Base-by-base conservation (phyloP, 352 stramenopile genomes). In the Phytophthora boehmeriae region DNA sequence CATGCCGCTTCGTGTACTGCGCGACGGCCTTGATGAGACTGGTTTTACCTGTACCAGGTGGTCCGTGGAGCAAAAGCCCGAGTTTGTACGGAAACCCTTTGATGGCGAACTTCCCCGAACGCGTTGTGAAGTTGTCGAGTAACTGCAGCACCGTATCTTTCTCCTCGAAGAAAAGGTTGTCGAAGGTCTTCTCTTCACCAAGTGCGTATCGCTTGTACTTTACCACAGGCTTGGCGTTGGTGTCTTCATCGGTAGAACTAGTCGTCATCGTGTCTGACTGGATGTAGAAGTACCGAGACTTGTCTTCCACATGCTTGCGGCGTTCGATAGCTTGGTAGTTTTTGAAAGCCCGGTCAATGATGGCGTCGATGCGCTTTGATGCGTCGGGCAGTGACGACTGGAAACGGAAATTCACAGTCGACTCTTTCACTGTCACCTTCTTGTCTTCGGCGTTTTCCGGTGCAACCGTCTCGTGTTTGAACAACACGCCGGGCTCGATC, bases 81-180 rank as follows among this genome's bases (percentile, higher is more conserved):
- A 81, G 78, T 68, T 97, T 97, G 76, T 96, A 86, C 20, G 91
- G 91, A 43, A 93, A 97, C 8, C 90, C 88, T 27, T 70, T 63
- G 73, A 97, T 94, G 14, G 72, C 75, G 55, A 95, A 97, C 69
- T 94, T 95, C 36, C 88, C 88, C 17, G 27, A 66, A 49, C 69
- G 79, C 34, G 49, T 74, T 32, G 58, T 59, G 53, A 96, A 97
- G 52, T 90, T 77, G 50, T 93, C 66, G 0, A 97, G 71, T 2
- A 93, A 54, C 36, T 80, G 49, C 11, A 96, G 32, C n/a, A 97
- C 59, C 22, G 59, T 46, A 6, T 69, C 27, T 63, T 97, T 97
- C 39, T 95, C 80, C 10, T 76, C 57, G 53, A 96, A 96, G 68
- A 96, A 97, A 20, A 97, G 66, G 46, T 77, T 89, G 16, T 89